Evolutionary conservation across 176 grass and related monocot species (phyloP).

Genomic region (Saccharum spontaneum): DNA sequence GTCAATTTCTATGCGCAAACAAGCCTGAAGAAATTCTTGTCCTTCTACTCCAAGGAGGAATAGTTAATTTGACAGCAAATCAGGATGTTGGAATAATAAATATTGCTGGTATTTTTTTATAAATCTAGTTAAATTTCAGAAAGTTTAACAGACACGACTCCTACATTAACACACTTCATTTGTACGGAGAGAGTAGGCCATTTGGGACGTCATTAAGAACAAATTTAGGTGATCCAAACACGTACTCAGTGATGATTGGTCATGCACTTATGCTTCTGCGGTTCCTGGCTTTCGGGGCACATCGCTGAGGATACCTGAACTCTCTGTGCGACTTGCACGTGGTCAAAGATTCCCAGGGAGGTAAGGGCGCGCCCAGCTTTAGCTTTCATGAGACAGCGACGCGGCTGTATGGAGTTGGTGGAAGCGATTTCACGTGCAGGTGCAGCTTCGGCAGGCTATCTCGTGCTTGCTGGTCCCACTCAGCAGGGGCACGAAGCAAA

Average conservation of each 20-base stretch:
- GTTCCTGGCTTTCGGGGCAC: constrained; percentile 15
- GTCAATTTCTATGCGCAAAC: too few relatives aligned
- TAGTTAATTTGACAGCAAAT: too few relatives aligned
- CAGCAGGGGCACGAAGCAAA: not conserved
- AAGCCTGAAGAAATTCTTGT: too few relatives aligned
- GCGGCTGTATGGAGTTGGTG: constrained; percentile 22
- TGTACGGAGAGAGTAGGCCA: too few relatives aligned
- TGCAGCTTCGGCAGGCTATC: not conserved
- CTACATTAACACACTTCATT: too few relatives aligned
- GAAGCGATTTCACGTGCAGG: constrained; percentile 30
- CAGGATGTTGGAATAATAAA: too few relatives aligned
- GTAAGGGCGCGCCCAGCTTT: too few relatives aligned
- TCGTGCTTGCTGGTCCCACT: not conserved
- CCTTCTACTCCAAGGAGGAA: too few relatives aligned
- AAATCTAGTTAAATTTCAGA: too few relatives aligned
- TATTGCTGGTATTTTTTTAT: too few relatives aligned
- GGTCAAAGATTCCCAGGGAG: constrained; percentile 47
- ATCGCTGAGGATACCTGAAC: constrained; percentile 12
- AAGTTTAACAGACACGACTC: too few relatives aligned
- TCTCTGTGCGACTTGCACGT: constrained; percentile 28
- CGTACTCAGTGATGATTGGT: not conserved
- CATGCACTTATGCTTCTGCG: not conserved
- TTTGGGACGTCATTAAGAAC: too few relatives aligned
- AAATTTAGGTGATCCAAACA: not conserved
- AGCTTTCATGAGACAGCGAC: constrained; percentile 38